A percentile compares a stretch with the other conserved stretches of the same genome.
phyloP scores from a whole-genome alignment of 306 rosid genomes.

The Arachis stenosperma region DNA sequence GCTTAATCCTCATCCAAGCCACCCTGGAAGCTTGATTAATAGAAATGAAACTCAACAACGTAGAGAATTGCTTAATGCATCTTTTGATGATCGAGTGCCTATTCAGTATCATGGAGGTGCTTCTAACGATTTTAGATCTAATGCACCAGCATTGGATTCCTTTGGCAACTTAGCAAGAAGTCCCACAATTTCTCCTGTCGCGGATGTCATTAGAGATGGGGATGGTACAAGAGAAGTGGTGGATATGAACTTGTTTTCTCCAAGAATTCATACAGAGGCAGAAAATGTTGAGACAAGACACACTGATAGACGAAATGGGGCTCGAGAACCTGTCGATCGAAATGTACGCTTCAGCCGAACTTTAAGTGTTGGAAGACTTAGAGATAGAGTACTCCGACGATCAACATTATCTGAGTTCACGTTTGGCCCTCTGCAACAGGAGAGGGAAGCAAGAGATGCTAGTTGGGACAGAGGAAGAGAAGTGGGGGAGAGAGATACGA shows the following conservation, averaged over 20 bases:
- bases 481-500: slow-evolving; percentile 53
- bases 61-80: slow-evolving; percentile 48
- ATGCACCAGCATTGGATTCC: slow-evolving; percentile 41
- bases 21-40: slow-evolving; percentile 42
- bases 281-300: slow-evolving; percentile 63
- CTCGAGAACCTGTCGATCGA: slow-evolving; percentile 84
- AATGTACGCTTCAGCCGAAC: slow-evolving; percentile 96
- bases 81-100: slow-evolving; percentile 48
- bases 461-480: slow-evolving; percentile 54
- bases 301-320: slow-evolving; percentile 61
- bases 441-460: slow-evolving; percentile 66
- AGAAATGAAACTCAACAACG: slow-evolving; percentile 58
- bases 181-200: slow-evolving; percentile 49
- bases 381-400: slow-evolving; percentile 94
- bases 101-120: slow-evolving; percentile 49
- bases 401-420: slow-evolving; percentile 78
- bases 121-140: slow-evolving; percentile 53
- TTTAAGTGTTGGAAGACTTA: slow-evolving; percentile 98
- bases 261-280: slow-evolving; percentile 52
- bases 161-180: slow-evolving; percentile 45
- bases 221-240: slow-evolving; percentile 48
- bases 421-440: slow-evolving; percentile 77
- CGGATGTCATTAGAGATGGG: slow-evolving; percentile 47
- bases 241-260: slow-evolving; percentile 53
- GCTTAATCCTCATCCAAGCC: slow-evolving; percentile 48